Evolutionary conservation across 2,329 filamentous ascomycete species (phyloP).

Genomic region (Neonectria neomacrospora): DNA sequence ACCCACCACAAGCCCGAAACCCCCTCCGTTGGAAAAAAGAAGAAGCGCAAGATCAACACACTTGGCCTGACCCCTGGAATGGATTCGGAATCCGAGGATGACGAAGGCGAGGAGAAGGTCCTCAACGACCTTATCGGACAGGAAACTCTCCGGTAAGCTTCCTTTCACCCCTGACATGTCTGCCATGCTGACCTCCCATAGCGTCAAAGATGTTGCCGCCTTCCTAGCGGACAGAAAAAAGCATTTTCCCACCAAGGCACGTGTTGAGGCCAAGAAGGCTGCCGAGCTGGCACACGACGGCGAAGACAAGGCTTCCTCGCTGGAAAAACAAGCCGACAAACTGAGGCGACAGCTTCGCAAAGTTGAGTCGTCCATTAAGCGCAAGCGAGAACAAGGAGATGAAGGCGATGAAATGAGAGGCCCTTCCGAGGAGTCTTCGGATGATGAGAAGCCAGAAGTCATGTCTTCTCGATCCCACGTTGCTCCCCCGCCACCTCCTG

Average conservation of each 20-base stretch:
- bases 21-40: slow-evolving; percentile 68
- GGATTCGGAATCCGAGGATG: slow-evolving; percentile 72
- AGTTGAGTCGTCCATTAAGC: slow-evolving; percentile 76
- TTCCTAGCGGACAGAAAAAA: slow-evolving; percentile 86
- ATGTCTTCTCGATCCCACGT: slow-evolving; percentile 60
- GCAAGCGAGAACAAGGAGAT: slow-evolving; percentile 74
- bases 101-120: slow-evolving; percentile 77
- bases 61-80: slow-evolving; percentile 77
- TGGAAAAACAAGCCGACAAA: slow-evolving; percentile 71
- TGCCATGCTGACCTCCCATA: slow-evolving; percentile 44
- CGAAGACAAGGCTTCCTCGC: slow-evolving; percentile 70
- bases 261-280: slow-evolving; percentile 71
- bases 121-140: slow-evolving; percentile 65
- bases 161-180: not conserved
- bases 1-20: slow-evolving; percentile 52
- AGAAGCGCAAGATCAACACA: slow-evolving; percentile 77
- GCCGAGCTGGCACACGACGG: slow-evolving; percentile 57
- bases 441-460: slow-evolving; percentile 69
- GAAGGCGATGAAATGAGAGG: slow-evolving; percentile 74
- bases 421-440: slow-evolving; percentile 62
- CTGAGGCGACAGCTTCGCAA: slow-evolving; percentile 73
- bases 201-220: slow-evolving; percentile 75
- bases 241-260: slow-evolving; percentile 82
- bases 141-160: slow-evolving; percentile 65
- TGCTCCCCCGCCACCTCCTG: slow-evolving; percentile 52